Conservation (phyloP, 345 rosid genomes). For the Arabis alpina region DNA sequence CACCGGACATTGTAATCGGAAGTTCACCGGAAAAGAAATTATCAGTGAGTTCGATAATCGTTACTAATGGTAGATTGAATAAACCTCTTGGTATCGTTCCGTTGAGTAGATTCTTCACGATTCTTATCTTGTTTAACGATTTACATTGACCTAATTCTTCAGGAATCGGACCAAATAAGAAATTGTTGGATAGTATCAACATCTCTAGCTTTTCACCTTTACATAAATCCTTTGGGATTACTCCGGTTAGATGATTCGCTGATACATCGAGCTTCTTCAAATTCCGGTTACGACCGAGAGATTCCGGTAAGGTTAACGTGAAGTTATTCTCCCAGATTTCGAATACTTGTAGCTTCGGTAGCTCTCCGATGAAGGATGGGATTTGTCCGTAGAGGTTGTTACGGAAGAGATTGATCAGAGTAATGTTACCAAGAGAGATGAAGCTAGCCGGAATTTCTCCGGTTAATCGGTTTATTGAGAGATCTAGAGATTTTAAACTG, state of each 20-base stretch:
- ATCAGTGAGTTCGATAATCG: slow-evolving; percentile 57
- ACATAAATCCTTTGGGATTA: slow-evolving; percentile 71
- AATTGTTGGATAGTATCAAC: slow-evolving; percentile 70
- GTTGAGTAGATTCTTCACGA: slow-evolving; percentile 54
- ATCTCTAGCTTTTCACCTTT: slow-evolving; percentile 55
- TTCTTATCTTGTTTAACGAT: slow-evolving; percentile 59
- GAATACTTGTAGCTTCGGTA: slow-evolving; percentile 67
- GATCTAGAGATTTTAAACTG: slow-evolving; percentile 74
- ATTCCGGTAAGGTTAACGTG: slow-evolving; percentile 63
- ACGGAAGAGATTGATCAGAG: slow-evolving; percentile 64
- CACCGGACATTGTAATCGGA: slow-evolving; percentile 64
- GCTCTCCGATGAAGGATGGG: slow-evolving; percentile 69
- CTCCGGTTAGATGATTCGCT: slow-evolving; percentile 71
- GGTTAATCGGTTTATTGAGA: slow-evolving; percentile 62
- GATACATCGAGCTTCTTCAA: slow-evolving; percentile 65
- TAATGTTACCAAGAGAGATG: slow-evolving; percentile 49
- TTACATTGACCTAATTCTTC: slow-evolving; percentile 69
- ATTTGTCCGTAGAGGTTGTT: slow-evolving; percentile 70
- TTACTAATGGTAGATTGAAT: slow-evolving; percentile 55
- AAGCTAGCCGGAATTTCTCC: slow-evolving; percentile 82
- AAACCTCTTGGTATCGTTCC: slow-evolving; percentile 79
- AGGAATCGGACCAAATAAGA: slow-evolving; percentile 77
- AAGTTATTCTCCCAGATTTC: slow-evolving; percentile 83
- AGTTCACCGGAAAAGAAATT: slow-evolving; percentile 78
- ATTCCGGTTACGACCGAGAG: slow-evolving; percentile 73